A percentile compares a stretch with the other conserved stretches of the same genome.
phyloP scores from a whole-genome alignment of 2,329 filamentous ascomycete genomes.

The Thermothelomyces thermophilus region DNA sequence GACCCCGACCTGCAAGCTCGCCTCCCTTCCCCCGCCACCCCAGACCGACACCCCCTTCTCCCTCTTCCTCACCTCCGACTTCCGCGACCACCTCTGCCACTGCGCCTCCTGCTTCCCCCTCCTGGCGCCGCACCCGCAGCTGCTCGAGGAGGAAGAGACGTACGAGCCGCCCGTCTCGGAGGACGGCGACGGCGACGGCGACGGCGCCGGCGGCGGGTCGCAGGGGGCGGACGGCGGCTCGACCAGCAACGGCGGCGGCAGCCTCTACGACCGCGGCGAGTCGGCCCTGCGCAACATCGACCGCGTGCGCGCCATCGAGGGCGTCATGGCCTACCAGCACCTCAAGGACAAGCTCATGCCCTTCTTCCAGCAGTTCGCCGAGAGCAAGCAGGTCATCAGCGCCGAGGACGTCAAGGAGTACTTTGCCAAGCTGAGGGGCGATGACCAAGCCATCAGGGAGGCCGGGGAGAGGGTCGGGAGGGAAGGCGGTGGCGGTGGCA shows the following conservation, averaged over 20 bases:
- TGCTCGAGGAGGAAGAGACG: constrained; percentile 87
- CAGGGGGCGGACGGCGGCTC: constrained; percentile 46
- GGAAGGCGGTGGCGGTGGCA: constrained; percentile 31
- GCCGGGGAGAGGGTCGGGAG: constrained; percentile 53
- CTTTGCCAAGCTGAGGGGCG: constrained; percentile 89
- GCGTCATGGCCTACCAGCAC: constrained; percentile 97
- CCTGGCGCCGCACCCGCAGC: constrained; percentile 65
- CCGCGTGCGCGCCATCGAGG: constrained; percentile 86
- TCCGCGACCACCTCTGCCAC: constrained; percentile 75
- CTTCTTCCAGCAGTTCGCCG: constrained; percentile 89
- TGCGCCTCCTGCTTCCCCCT: constrained; percentile 74
- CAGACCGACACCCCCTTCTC: constrained; percentile 54
- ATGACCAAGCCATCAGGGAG: constrained; percentile 65
- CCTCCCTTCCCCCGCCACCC: constrained; percentile 50
- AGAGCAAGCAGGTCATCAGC: constrained; percentile 79
- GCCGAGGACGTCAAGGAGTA: constrained; percentile 96
- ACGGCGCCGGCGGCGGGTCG: constrained; percentile 48
- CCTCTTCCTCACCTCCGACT: constrained; percentile 72
- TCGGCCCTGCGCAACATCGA: constrained; percentile 88
- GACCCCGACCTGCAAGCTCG: constrained; percentile 50
- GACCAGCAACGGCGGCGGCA: constrained; percentile 59
- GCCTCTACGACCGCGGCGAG: constrained; percentile 84
- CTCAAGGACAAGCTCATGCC: constrained; percentile 93
- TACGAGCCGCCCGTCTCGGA: constrained; percentile 88
- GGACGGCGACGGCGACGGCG: constrained; percentile 48